Evolutionary conservation across 305 asterid genomes (phyloP).

Genomic region (Rubia balearica): DNA sequence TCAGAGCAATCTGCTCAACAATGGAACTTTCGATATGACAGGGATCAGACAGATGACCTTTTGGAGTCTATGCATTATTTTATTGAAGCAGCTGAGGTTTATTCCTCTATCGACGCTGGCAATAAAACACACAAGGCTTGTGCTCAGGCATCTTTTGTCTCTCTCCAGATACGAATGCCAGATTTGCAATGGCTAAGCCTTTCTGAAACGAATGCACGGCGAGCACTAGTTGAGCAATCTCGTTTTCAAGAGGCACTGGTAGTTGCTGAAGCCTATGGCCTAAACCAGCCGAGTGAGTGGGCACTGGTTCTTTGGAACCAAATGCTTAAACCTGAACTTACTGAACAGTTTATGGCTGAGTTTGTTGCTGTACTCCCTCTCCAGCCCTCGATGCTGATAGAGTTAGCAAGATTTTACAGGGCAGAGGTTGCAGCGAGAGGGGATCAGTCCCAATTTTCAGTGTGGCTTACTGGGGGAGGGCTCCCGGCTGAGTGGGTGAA

Average conservation of each 20-base stretch:
- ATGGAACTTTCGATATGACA: slow-evolving; percentile 73
- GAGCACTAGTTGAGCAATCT: slow-evolving; percentile 79
- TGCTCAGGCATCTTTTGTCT: slow-evolving; percentile 91
- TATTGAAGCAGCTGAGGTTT: slow-evolving; percentile 90
- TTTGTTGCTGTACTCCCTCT: slow-evolving; percentile 91
- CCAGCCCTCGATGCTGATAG: slow-evolving; percentile 86
- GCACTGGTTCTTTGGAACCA: slow-evolving; percentile 96
- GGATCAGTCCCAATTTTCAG: slow-evolving; percentile 87
- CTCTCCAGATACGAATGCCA: slow-evolving; percentile 96
- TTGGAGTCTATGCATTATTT: slow-evolving; percentile 77
- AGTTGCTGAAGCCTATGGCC: slow-evolving; percentile 95
- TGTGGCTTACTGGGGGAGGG: slow-evolving; percentile 95
- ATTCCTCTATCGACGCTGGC: slow-evolving; percentile 96
- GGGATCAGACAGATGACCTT: slow-evolving; percentile 80
- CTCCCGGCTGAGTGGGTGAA: slow-evolving; percentile 90
- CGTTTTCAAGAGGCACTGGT: slow-evolving; percentile 91
- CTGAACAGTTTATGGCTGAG: slow-evolving; percentile 85
- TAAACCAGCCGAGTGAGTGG: slow-evolving; percentile 97
- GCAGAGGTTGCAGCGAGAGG: slow-evolving; percentile 92
- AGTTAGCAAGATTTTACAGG: slow-evolving; percentile 81
- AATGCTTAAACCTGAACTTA: slow-evolving; percentile 89
- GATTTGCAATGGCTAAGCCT: slow-evolving; percentile 83
- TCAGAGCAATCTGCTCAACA: slow-evolving; percentile 58
- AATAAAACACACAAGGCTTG: slow-evolving; percentile 73
- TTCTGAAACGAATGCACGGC: slow-evolving; percentile 84